Conservation (phyloP, 768 basidiomycete genomes). For the Naganishia vaughanmartiniae region DNA sequence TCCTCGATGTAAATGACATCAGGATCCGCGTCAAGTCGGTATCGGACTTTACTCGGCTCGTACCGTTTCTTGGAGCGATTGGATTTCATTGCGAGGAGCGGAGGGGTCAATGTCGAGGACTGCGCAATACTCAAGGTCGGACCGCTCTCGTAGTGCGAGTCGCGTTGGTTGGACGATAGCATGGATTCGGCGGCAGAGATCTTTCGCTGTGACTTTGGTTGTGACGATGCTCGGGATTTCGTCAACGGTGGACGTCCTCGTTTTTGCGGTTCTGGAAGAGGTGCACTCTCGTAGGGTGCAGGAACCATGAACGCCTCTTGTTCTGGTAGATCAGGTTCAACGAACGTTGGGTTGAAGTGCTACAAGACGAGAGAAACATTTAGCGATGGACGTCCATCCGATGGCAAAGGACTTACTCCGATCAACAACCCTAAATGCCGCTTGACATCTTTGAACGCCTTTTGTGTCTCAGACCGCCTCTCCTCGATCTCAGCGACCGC, state of each 20-base stretch:
- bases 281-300: constrained; percentile 19
- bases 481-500: background rate
- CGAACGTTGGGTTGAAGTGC: constrained; percentile 26
- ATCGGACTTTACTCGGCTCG: constrained; percentile 25
- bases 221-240: background rate
- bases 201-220: background rate
- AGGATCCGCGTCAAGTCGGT: constrained; percentile 28
- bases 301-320: constrained; percentile 25
- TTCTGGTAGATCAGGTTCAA: constrained; percentile 11
- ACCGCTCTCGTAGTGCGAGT: background rate
- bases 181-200: background rate
- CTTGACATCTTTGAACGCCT: constrained; percentile 30
- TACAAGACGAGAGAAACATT: background rate
- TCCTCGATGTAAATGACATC: constrained; percentile 29
- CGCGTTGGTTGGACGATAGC: background rate
- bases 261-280: constrained; percentile 32
- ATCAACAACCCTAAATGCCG: constrained; percentile 24
- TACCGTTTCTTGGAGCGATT: constrained; percentile 15
- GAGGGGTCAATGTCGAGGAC: background rate
- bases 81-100: background rate
- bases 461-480: constrained; percentile 16
- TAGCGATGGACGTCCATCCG: background rate
- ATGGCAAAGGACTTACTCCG: constrained; percentile 10
- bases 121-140: background rate
- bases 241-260: constrained; percentile 29